Conservation (phyloP, 1,284 basidiomycete species). For the Ceratobasidium sp. region DNA sequence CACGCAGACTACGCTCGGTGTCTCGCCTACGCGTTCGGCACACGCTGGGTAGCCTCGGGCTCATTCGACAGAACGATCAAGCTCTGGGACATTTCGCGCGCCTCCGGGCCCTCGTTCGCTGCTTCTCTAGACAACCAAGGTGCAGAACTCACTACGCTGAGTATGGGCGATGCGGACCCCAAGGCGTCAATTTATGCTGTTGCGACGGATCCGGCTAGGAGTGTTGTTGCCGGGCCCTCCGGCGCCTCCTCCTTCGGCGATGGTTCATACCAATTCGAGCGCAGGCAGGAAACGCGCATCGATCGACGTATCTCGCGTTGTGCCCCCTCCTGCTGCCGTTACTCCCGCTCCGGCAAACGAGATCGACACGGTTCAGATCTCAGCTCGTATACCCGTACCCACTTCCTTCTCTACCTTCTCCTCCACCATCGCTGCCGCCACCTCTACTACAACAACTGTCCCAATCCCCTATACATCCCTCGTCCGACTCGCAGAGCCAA, state of each 20-base stretch:
- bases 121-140: conserved; percentile 52
- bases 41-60: conserved; percentile 91
- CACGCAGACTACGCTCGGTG: conserved; percentile 95
- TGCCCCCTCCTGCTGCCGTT: neutral
- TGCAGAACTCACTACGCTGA: conserved; percentile 56
- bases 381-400: conserved; percentile 13
- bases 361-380: conserved; percentile 5
- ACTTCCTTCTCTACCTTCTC: neutral
- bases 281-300: conserved; percentile 39
- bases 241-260: neutral
- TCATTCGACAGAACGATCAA: conserved; percentile 95
- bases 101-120: conserved; percentile 50
- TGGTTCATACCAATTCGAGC: conserved; percentile 20
- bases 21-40: conserved; percentile 82
- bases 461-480: conserved; percentile 31
- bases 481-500: conserved; percentile 37
- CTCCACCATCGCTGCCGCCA: neutral
- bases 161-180: conserved; percentile 62
- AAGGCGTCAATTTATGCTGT: conserved; percentile 87
- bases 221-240: conserved; percentile 73
- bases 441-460: neutral
- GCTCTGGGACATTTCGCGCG: conserved; percentile 88
- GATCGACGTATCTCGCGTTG: conserved; percentile 16
- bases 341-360: conserved; percentile 3
- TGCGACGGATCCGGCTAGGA: conserved; percentile 83